These are phyloP conservation scores for Setaria italica DNA, from an alignment of 202 grass and related monocot species.

Conservation along the genomic window DNA sequence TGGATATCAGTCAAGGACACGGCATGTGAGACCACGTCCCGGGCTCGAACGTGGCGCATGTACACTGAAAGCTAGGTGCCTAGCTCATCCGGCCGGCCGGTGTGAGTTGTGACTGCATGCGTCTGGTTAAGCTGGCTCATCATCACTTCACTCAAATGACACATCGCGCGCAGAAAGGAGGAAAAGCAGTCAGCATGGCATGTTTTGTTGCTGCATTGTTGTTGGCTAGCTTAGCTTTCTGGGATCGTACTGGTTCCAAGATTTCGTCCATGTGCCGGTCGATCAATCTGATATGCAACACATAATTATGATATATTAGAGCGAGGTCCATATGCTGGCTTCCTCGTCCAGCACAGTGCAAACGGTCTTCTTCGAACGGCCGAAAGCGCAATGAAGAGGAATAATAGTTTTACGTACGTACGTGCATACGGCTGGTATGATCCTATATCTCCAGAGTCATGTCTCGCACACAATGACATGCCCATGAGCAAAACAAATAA, in stretches of 20 bases:
- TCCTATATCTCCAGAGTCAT: not conserved
- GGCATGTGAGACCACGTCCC: constrained; percentile 42
- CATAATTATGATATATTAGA: not conserved
- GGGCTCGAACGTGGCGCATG: constrained; percentile 15
- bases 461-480: not conserved
- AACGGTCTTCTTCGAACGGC: not conserved
- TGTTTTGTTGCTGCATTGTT: not conserved
- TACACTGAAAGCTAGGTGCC: not conserved
- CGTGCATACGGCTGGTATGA: not conserved
- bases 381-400: not conserved
- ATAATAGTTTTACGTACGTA: not conserved
- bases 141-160: not conserved
- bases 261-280: not conserved
- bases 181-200: not conserved
- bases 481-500: not conserved
- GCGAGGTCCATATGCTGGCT: too few species aligned
- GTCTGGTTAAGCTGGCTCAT: not conserved
- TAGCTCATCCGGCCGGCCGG: not conserved
- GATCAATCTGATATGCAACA: not conserved
- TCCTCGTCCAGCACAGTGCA: not conserved
- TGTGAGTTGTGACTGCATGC: not conserved
- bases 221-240: not conserved
- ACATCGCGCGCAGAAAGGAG: not conserved
- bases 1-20: constrained; percentile 6
- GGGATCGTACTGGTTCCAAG: not conserved